Percentiles rank a stretch among this genome's conserved stretches.
These are phyloP conservation scores for Rutstroemia sp. DNA, from an alignment of 2,329 filamentous ascomycete species.

Conservation along the genomic window DNA sequence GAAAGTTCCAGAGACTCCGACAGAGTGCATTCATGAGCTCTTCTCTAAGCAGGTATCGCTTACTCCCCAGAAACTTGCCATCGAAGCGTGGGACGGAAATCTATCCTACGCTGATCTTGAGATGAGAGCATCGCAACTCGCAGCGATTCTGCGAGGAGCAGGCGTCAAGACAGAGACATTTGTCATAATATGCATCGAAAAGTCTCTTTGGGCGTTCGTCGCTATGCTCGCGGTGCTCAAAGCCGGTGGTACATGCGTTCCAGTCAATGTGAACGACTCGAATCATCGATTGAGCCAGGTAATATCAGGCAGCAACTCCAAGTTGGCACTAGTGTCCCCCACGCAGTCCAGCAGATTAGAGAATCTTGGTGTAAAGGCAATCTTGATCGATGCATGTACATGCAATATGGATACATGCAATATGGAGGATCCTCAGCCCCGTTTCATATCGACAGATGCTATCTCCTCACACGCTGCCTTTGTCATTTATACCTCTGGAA, in stretches of 20 bases:
- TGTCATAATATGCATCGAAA: constrained; percentile 18
- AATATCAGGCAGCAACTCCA: background rate
- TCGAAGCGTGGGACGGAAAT: constrained; percentile 35
- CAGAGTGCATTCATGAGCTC: background rate
- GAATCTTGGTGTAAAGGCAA: background rate
- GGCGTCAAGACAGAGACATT: constrained; percentile 11
- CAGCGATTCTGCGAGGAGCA: constrained; percentile 39
- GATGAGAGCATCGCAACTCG: constrained; percentile 51
- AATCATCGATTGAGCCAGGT: too few relatives aligned
- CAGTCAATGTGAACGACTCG: constrained; percentile 17
- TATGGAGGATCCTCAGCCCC: too few relatives aligned
- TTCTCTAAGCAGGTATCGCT: background rate
- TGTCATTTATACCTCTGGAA: constrained; percentile 37
- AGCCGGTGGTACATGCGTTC: constrained; percentile 24
- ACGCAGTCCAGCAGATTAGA: constrained; percentile 1
- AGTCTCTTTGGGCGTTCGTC: constrained; percentile 20
- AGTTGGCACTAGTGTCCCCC: background rate
- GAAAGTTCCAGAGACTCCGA: background rate
- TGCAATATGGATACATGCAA: too few relatives aligned
- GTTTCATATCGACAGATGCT: background rate
- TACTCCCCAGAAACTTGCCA: constrained; percentile 30
- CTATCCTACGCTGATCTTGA: constrained; percentile 56
- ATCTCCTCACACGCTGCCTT: constrained; percentile 22
- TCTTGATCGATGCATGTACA: too few relatives aligned
- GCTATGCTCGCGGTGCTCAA: constrained; percentile 24